Evolutionary conservation across 805 yeast genomes (phyloP).

Genomic region (Candida ipomoeae): DNA sequence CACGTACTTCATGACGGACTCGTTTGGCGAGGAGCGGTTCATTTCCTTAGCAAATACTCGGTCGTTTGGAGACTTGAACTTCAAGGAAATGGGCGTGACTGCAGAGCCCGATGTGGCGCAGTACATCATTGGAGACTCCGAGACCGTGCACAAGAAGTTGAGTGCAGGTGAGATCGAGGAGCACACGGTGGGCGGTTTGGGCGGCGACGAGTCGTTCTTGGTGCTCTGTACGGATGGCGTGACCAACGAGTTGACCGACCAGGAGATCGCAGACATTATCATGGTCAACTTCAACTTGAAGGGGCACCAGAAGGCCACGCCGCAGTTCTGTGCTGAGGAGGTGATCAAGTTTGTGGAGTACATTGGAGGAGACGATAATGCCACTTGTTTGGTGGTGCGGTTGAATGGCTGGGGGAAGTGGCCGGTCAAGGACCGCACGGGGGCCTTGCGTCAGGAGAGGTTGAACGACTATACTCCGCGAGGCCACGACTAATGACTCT

Average conservation of each 20-base stretch:
- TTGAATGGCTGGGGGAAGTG: slow-evolving; percentile 92
- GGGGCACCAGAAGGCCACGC: slow-evolving; percentile 71
- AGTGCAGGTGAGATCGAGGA: slow-evolving; percentile 31
- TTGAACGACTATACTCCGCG: slow-evolving; percentile 44
- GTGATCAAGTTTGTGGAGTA: slow-evolving; percentile 79
- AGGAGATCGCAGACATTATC: slow-evolving; percentile 84
- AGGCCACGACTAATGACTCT: slow-evolving; percentile 7
- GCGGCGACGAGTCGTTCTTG: slow-evolving; percentile 87
- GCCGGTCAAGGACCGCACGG: slow-evolving; percentile 83
- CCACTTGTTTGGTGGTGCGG: slow-evolving; percentile 82
- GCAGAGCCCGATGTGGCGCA: slow-evolving; percentile 89
- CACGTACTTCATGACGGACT: slow-evolving; percentile 71
- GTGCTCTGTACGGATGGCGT: slow-evolving; percentile 85
- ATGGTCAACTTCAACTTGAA: slow-evolving; percentile 60
- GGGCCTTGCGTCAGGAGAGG: slow-evolving; percentile 70
- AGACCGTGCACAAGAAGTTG: slow-evolving; percentile 34
- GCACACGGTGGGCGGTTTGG: slow-evolving; percentile 45
- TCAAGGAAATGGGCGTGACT: slow-evolving; percentile 77
- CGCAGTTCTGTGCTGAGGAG: slow-evolving; percentile 82
- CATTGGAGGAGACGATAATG: slow-evolving; percentile 90
- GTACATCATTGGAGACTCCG: slow-evolving; percentile 57
- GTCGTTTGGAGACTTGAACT: slow-evolving; percentile 84
- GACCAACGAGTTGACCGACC: slow-evolving; percentile 75
- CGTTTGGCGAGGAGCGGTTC: slow-evolving; percentile 89
- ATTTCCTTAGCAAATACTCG: slow-evolving; percentile 86